A percentile compares a stretch with the other conserved stretches of the same genome.
These are phyloP conservation scores for Suhomyces tanzawaensis DNA, from an alignment of 805 yeast genomes.

Conservation along the genomic window DNA sequence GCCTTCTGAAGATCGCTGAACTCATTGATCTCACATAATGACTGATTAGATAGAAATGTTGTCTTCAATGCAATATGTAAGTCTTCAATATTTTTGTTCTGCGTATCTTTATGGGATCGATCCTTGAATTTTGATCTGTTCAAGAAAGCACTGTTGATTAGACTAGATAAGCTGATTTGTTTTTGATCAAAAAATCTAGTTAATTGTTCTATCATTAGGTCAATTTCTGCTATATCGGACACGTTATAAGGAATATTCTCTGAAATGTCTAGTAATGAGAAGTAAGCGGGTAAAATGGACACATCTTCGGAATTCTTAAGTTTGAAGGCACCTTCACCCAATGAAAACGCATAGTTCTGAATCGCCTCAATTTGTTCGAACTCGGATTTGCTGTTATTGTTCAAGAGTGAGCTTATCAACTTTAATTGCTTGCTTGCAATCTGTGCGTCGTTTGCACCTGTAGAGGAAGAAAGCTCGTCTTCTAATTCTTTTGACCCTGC, in stretches of 20 bases:
- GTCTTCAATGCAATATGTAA: constrained; percentile 6
- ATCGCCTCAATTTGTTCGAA: constrained; percentile 6
- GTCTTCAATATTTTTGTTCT: constrained; percentile 8
- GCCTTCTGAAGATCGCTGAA: constrained; percentile 5
- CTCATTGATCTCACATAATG: constrained; percentile 1
- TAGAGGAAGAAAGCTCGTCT: neutral
- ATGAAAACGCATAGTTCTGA: constrained; percentile 12
- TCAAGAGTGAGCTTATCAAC: neutral
- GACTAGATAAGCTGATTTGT: constrained; percentile 14
- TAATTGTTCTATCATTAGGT: constrained; percentile 33
- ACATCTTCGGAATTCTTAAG: constrained; percentile 1
- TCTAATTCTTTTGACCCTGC: neutral
- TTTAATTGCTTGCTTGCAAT: neutral
- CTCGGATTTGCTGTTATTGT: neutral
- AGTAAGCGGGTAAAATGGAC: constrained; percentile 2
- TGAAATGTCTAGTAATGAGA: constrained; percentile 13
- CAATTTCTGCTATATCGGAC: constrained; percentile 25
- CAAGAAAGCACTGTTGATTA: constrained; percentile 13
- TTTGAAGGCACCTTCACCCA: constrained; percentile 14
- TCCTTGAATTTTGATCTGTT: constrained; percentile 17
- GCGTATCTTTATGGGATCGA: constrained; percentile 5
- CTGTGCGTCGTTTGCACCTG: neutral
- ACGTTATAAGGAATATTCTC: constrained; percentile 14
- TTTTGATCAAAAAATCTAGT: constrained; percentile 17
- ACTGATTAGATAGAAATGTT: constrained; percentile 3